Percentiles rank a stretch among this genome's conserved stretches.
Conservation (phyloP, 179 eudicot species). For the Beta macrorhiza region DNA sequence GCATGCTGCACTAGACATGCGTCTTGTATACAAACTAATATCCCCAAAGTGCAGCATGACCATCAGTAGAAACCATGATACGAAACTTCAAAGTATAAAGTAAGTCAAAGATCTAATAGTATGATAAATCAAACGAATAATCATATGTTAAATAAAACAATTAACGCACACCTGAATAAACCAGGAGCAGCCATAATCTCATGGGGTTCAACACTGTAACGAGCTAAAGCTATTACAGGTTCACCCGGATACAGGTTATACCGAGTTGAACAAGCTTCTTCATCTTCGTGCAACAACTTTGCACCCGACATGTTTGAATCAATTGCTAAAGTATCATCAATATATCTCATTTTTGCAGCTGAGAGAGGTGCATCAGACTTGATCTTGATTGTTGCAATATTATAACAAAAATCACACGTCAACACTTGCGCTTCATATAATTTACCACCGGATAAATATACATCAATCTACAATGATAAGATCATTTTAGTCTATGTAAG, state of each 20-base stretch:
- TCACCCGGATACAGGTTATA: background rate
- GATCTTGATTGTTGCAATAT: background rate
- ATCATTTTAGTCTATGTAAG: background rate
- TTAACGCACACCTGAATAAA: background rate
- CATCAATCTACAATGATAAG: conserved; percentile 1
- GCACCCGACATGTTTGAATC: background rate
- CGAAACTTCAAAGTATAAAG: background rate
- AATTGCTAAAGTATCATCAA: background rate
- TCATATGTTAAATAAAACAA: too few relatives aligned
- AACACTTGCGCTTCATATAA: conserved; percentile 1
- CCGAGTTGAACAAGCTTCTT: background rate
- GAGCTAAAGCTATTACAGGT: background rate
- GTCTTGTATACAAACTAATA: background rate
- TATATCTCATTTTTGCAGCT: background rate
- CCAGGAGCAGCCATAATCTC: conserved; percentile 10
- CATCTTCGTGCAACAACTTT: background rate
- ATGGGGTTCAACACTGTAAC: background rate
- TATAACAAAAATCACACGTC: background rate
- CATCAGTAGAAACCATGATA: background rate
- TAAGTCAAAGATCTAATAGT: background rate
- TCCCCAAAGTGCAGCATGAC: background rate
- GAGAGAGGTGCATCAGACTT: background rate
- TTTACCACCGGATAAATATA: background rate
- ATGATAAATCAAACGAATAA: too few relatives aligned
- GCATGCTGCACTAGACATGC: background rate